A percentile compares a stretch with the other conserved stretches of the same genome.
Conservation (phyloP, 805 yeast genomes). For the Cyberlindnera suaveolens region DNA sequence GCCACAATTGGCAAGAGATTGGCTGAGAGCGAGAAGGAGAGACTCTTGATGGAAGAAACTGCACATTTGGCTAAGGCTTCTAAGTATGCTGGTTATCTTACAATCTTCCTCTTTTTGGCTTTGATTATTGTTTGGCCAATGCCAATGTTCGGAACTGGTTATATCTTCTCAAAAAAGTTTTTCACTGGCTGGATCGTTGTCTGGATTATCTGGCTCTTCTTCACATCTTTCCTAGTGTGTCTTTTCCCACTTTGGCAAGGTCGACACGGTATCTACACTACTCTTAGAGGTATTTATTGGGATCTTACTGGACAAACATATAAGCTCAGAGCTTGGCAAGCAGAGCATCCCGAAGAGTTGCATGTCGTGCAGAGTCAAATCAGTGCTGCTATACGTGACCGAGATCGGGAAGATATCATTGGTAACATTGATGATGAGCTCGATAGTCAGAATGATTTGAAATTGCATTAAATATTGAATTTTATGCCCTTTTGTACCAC, state of each 20-base stretch:
- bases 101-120: slow-evolving; percentile 54
- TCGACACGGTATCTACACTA: slow-evolving; percentile 54
- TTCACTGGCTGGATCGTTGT: slow-evolving; percentile 90
- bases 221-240: slow-evolving; percentile 55
- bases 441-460: neutral
- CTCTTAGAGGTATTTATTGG: slow-evolving; percentile 80
- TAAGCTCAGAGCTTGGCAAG: slow-evolving; percentile 74
- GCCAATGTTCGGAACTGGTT: slow-evolving; percentile 85
- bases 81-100: slow-evolving; percentile 53
- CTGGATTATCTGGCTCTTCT: slow-evolving; percentile 75
- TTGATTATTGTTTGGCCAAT: slow-evolving; percentile 81
- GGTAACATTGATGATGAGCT: slow-evolving; percentile 21
- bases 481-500: too few relatives aligned
- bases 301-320: slow-evolving; percentile 70
- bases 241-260: slow-evolving; percentile 74
- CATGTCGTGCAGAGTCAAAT: slow-evolving; percentile 71
- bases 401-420: slow-evolving; percentile 9
- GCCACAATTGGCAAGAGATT: slow-evolving; percentile 26
- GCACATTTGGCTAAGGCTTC: slow-evolving; percentile 48
- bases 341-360: slow-evolving; percentile 61
- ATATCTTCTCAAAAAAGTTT: slow-evolving; percentile 67
- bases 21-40: slow-evolving; percentile 20
- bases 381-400: slow-evolving; percentile 31
- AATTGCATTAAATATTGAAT: neutral
- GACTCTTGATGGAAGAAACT: slow-evolving; percentile 42